Conservation (phyloP, 2,329 filamentous ascomycete genomes). For the Fusarium sp. region DNA sequence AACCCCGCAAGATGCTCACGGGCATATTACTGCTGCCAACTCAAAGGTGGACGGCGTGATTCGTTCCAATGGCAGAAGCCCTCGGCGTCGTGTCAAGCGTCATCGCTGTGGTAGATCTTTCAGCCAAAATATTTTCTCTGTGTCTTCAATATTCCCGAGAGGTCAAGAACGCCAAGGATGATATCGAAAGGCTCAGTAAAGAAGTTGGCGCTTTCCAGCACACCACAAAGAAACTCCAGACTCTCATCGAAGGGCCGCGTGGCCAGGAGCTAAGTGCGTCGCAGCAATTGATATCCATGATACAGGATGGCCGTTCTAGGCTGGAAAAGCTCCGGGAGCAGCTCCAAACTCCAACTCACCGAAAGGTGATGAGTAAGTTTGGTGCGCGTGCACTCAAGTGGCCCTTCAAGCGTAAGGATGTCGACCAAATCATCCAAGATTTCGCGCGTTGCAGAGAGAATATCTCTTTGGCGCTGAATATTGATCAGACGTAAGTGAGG, state of each 20-base stretch:
- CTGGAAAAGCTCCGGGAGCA: background rate
- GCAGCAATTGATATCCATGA: background rate
- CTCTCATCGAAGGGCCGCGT: background rate
- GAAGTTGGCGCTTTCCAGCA: background rate
- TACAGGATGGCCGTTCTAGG: accelerated
- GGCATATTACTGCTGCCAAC: too few relatives aligned
- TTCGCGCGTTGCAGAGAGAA: too few relatives aligned
- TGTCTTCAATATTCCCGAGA: background rate
- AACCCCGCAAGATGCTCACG: too few relatives aligned
- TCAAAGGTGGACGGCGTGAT: too few relatives aligned
- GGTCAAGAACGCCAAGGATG: background rate
- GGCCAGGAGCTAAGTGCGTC: background rate
- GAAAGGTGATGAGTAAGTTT: background rate
- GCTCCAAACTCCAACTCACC: background rate
- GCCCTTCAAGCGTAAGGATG: too few relatives aligned
- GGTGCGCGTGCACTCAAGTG: too few relatives aligned
- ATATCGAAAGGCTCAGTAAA: background rate
- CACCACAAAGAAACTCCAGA: background rate
- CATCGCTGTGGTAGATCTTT: background rate
- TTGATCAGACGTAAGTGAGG: background rate
- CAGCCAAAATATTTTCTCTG: background rate
- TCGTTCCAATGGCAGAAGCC: background rate
- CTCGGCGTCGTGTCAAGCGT: background rate
- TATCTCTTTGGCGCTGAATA: background rate
- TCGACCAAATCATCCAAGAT: too few relatives aligned